phyloP scores from a whole-genome alignment of 139 green algal genomes.

The Mesotaenium endlicherianum region DNA sequence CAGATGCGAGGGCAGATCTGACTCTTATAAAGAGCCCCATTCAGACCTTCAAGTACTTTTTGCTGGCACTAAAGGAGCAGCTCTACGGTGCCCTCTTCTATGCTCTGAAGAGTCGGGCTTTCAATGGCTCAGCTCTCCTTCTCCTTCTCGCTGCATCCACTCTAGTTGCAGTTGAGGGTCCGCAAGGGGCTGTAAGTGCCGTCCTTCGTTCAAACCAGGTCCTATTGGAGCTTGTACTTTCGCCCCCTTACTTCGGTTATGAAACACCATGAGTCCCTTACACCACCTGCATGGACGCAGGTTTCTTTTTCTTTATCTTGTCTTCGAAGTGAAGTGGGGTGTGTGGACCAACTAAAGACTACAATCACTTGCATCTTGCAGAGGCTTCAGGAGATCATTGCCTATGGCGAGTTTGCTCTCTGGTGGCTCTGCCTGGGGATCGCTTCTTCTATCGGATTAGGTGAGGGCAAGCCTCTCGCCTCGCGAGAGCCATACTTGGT shows the following conservation, averaged over 20 bases:
- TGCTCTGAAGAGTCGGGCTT: neutral
- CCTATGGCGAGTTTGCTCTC: constrained; percentile 11
- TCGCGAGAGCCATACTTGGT: neutral
- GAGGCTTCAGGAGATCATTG: constrained; percentile 8
- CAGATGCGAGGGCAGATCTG: neutral
- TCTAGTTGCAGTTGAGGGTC: neutral
- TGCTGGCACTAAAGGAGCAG: constrained; percentile 14
- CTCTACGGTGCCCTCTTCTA: neutral
- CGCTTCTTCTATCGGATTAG: constrained; percentile 45
- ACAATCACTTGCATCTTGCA: neutral
- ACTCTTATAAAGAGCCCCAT: constrained; percentile 11
- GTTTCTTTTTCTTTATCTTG: neutral
- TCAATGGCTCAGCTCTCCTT: neutral
- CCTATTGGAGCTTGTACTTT: neutral
- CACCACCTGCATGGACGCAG: neutral
- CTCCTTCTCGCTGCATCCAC: neutral
- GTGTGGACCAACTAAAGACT: neutral
- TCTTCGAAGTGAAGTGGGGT: neutral
- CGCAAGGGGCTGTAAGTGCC: neutral
- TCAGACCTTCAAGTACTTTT: constrained; percentile 26
- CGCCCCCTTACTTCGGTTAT: neutral
- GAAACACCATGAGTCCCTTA: no score
- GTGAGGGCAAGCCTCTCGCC: neutral
- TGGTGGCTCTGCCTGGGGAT: constrained; percentile 45
- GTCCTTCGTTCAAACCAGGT: neutral